Base-by-base conservation (phyloP, 768 basidiomycete species). In the Phaffia tasmanica region DNA sequence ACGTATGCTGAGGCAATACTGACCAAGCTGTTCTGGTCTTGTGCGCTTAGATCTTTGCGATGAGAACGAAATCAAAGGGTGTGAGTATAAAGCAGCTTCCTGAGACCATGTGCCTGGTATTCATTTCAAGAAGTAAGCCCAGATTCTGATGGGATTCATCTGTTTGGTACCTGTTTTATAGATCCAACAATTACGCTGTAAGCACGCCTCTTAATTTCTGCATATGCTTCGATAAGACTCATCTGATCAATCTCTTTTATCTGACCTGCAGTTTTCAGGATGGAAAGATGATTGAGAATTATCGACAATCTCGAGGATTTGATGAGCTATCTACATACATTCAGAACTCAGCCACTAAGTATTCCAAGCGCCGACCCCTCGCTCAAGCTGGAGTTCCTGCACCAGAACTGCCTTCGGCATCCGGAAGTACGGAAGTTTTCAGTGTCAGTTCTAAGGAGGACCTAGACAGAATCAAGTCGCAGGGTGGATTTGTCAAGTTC, bases 111-210 rank as follows among this genome's bases (percentile, higher is more conserved):
- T 23, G 15, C 16, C 29, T 15, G 4, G 9, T 30, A 15, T 54
- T 54, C 29, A 23, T 30, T 30, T 30, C 53, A 9, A 23, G 53
- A 16, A 29, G 15, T 30, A 23, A 54, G 15, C 9, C 4, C 4
- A 5, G 53, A 16, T n/a, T 23, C 18, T 53, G 49, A n/a, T 62
- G 27, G 1, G 19, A 23, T 50, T 64, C 51, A 55, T 32, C 18
- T 19, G 30, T 32, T 0, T 27, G 27, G 35, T 53, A 25, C 1
- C 27, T 35, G 2, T 48, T 18, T 47, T 15, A 6, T 63, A 76
- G 74, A 89, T 74, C 91, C 91, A 0, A 81, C 86, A 54, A 79
- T 94, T 73, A 82, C 84, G 56, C 77, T 93, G 65, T 92, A 85
- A 57, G 56, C 49, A 18, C 23, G 19, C 29, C 48, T 29, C 4